phyloP scores from a whole-genome alignment of 2,329 filamentous ascomycete species.

The Amylocarpus encephaloides region DNA sequence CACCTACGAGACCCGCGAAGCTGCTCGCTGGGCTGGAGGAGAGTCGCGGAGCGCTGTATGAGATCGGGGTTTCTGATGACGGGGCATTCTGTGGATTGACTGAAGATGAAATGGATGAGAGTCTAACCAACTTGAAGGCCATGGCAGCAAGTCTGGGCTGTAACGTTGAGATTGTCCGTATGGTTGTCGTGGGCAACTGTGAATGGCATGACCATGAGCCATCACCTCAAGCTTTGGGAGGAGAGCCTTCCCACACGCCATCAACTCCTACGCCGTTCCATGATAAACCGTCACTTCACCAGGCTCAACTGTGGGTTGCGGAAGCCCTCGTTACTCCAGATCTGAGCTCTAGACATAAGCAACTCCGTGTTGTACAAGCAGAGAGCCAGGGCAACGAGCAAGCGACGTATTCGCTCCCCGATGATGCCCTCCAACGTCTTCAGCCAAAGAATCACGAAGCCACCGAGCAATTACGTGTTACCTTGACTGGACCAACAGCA shows the following conservation, averaged over 20 bases:
- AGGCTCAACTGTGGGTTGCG: conserved; percentile 71
- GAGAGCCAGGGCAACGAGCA: background rate
- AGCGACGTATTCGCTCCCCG: background rate
- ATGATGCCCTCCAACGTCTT: background rate
- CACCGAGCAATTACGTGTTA: conserved; percentile 71
- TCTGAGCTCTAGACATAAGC: conserved; percentile 37
- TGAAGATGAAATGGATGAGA: conserved; percentile 88
- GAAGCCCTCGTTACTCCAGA: conserved; percentile 84
- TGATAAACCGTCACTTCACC: conserved; percentile 24
- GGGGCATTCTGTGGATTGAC: conserved; percentile 84
- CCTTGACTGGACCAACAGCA: conserved; percentile 80
- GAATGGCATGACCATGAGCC: conserved; percentile 51
- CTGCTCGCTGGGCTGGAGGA: conserved; percentile 79
- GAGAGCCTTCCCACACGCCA: conserved; percentile 1
- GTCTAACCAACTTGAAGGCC: conserved; percentile 71
- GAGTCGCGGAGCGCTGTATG: conserved; percentile 87
- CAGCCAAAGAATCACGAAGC: conserved; percentile 5
- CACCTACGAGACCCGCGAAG: conserved; percentile 45
- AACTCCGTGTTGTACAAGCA: background rate
- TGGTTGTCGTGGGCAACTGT: conserved; percentile 79
- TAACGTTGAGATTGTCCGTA: conserved; percentile 71
- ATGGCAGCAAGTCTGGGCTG: conserved; percentile 95
- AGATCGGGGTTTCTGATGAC: conserved; percentile 94
- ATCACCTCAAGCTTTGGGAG: conserved; percentile 2
- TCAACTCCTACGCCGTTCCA: background rate